Conservation (phyloP, 768 basidiomycete genomes). For the Boletus patriciae region DNA sequence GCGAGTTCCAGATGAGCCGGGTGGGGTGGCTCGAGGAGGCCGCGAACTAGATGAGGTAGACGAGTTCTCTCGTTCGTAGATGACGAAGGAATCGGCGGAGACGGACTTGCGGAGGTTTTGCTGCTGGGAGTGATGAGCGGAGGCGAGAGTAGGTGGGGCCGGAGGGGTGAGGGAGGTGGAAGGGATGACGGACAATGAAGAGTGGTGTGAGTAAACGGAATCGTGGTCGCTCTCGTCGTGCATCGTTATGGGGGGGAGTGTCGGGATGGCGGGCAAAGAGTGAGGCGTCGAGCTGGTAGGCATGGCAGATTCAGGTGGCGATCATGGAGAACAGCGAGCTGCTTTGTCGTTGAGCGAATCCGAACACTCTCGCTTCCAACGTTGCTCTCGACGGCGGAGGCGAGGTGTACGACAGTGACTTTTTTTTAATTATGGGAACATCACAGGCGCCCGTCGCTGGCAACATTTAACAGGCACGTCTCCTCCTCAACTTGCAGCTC, state of each 20-base stretch:
- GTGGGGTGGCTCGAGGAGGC: conserved; percentile 39
- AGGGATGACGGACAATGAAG: conserved; percentile 36
- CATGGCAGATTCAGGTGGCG: conserved; percentile 23
- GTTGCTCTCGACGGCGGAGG: conserved; percentile 11
- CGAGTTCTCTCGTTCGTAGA: conserved; percentile 40
- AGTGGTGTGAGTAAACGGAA: conserved; percentile 23
- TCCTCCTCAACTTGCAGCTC: background rate
- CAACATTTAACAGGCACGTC: conserved; percentile 1
- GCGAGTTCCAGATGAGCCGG: conserved; percentile 36
- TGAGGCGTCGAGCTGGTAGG: conserved; percentile 21
- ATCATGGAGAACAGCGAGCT: conserved; percentile 14
- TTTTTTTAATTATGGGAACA: conserved; percentile 26
- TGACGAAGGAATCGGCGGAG: conserved; percentile 75
- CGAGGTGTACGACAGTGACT: background rate
- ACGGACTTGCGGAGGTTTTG: conserved; percentile 64
- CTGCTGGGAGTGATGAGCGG: conserved; percentile 27
- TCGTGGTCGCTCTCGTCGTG: conserved; percentile 31
- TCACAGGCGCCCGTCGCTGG: conserved; percentile 9
- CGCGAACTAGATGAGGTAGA: conserved; percentile 34
- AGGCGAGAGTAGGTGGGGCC: conserved; percentile 1
- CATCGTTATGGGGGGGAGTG: conserved; percentile 47
- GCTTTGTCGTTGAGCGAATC: conserved; percentile 6
- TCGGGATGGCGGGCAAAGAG: conserved; percentile 39
- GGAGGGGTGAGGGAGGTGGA: conserved; percentile 44
- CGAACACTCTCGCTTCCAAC: background rate